Percentiles rank a stretch among this genome's conserved stretches.
Conservation (phyloP, 2,329 filamentous ascomycete genomes). For the Ceratocystis colombiana region DNA sequence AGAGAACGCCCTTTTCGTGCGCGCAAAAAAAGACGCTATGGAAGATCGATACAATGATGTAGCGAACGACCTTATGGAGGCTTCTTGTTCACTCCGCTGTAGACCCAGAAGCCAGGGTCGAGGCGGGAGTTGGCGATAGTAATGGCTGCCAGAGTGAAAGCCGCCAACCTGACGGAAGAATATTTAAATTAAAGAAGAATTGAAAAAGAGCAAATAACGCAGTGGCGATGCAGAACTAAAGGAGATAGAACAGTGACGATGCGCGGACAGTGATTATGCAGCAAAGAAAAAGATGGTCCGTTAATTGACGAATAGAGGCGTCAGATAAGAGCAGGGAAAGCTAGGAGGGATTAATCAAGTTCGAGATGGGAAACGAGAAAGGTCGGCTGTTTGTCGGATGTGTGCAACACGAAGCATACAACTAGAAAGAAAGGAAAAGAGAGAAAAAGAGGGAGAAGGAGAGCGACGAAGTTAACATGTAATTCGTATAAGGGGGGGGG, state of each 20-base stretch:
- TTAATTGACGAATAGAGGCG: background rate
- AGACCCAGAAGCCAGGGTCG: conserved; percentile 87
- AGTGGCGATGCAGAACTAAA: background rate
- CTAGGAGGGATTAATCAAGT: background rate
- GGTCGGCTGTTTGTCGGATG: no score
- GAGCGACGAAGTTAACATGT: no score
- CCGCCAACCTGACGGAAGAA: conserved; percentile 24
- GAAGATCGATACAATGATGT: background rate
- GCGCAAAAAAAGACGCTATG: no score
- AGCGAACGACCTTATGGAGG: conserved; percentile 62
- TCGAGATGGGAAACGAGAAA: background rate
- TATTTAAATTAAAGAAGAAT: background rate
- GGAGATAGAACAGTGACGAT: background rate
- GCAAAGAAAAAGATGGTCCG: no score
- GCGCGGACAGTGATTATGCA: background rate
- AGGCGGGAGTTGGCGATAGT: conserved; percentile 55
- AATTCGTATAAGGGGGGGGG: no score
- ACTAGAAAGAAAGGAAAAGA: background rate
- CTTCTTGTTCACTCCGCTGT: conserved; percentile 92
- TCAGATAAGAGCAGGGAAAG: background rate
- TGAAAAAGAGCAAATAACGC: conserved; percentile 8
- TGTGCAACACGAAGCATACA: background rate
- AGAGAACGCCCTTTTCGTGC: background rate
- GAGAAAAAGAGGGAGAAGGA: background rate
- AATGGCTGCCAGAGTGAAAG: conserved; percentile 25